Evolutionary conservation across 2,329 filamentous ascomycete species (phyloP), one percentile per base, ranked within the genome.

Genomic region (Cephalotrichum gorgonifer): DNA sequence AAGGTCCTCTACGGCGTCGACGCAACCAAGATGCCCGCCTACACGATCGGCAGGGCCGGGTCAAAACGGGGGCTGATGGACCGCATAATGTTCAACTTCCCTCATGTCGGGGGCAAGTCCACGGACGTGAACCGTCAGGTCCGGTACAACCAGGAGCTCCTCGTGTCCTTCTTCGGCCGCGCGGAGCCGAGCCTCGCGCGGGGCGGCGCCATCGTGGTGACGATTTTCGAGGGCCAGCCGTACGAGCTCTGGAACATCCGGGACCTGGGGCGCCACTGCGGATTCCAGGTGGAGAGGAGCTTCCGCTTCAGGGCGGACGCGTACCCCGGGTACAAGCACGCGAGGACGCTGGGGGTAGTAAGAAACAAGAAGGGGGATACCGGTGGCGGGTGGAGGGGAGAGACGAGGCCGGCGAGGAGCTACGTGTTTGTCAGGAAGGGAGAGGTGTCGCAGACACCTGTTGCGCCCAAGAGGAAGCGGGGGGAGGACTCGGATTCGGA

Each of bases 41-140:
- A 73, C 57, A 54, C 58, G 27, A 33, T 8, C 28, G 28, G 33
- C n/a, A 41, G n/a, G 38, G 28, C 12, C 22, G 12, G 45, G 15
- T 6, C 35, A 48, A 42, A 26, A 48, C 30, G 26, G 31, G 31
- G 25, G 35, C 25, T 25, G n/a, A 42, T 85, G 74, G 83, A 95
- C 64, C 77, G 81, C 50, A 83, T 97, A 53, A 74, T 91, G 55
- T 98, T 97, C 79, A 95, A 96, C 73, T 98, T 98, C 66, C 93
- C 93, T 31, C 93, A 98, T 69, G 86, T 94, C 3, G 93, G 93
- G 54, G 93, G 93, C 43, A 83, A 94, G 59, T 86, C 81, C 55
- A 97, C 85, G 57, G 90, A 97, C 69, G 85, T 96, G 50, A 96
- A 96, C 70, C 77, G 93, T 31, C 93, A 98, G 68, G 89, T 96